Evolutionary conservation across 2,329 filamentous ascomycete species (phyloP).

Genomic region (Colletotrichum sansevieriae): DNA sequence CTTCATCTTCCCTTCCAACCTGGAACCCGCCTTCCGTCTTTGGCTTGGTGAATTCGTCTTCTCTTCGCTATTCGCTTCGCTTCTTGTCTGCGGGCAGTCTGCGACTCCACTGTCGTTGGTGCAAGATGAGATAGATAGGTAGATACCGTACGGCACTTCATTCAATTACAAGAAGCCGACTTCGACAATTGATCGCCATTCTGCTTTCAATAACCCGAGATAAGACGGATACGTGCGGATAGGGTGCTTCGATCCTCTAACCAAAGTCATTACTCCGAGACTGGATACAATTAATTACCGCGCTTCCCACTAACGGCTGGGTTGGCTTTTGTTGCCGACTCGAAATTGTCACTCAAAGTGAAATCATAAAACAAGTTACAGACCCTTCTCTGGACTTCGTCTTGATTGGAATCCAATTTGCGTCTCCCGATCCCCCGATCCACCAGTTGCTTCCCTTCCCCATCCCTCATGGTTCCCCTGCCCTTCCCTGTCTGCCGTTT

Average conservation of each 20-base stretch:
- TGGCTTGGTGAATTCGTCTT: neutral
- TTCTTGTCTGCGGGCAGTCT: too few relatives aligned
- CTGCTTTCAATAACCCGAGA: too few relatives aligned
- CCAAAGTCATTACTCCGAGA: too few relatives aligned
- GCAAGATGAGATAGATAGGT: too few relatives aligned
- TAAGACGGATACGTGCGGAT: too few relatives aligned
- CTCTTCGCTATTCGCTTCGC: neutral
- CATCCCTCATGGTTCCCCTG: neutral
- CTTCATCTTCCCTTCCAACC: neutral
- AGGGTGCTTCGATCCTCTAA: too few relatives aligned
- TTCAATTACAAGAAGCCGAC: too few relatives aligned
- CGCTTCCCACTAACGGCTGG: neutral
- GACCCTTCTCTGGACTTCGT: neutral
- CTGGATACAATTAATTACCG: too few relatives aligned
- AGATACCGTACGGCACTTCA: too few relatives aligned
- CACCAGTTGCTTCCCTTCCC: neutral
- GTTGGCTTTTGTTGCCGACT: neutral
- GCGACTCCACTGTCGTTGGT: too few relatives aligned
- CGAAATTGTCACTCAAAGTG: neutral
- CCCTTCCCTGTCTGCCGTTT: neutral
- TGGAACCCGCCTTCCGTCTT: neutral
- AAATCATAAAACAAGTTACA: neutral
- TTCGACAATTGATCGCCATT: too few relatives aligned
- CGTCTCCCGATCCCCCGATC: conserved; percentile 3
- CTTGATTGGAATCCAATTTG: neutral